These are phyloP conservation scores for Chamaecyparis obtusa DNA, from an alignment of 75 land plant genomes.

Conservation along the genomic window DNA sequence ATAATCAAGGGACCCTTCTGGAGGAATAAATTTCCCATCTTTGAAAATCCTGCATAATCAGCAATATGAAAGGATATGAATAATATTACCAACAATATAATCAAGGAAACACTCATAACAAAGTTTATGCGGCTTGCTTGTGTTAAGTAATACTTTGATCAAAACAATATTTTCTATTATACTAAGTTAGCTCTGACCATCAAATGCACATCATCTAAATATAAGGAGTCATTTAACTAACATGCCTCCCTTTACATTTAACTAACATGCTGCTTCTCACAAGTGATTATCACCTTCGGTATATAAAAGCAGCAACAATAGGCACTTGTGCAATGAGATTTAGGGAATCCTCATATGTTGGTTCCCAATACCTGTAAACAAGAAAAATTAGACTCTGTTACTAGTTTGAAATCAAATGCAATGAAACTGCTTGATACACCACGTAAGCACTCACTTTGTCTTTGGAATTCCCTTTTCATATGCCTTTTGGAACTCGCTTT, in stretches of 20 bases:
- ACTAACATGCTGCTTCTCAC: background rate
- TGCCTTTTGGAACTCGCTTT: constrained; percentile 94
- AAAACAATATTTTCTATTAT: background rate
- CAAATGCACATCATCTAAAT: background rate
- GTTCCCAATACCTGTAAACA: constrained; percentile 85
- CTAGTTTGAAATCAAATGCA: background rate
- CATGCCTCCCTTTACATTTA: background rate
- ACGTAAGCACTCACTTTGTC: constrained; percentile 56
- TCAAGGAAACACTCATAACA: background rate
- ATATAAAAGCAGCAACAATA: constrained; percentile 78
- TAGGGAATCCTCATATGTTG: constrained; percentile 87
- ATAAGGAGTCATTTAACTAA: background rate
- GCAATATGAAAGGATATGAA: background rate
- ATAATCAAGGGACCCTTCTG: constrained; percentile 79
- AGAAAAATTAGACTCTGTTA: background rate
- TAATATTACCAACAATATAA: background rate
- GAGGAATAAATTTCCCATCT: constrained; percentile 61
- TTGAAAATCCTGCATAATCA: constrained; percentile 66
- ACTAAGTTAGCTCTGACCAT: background rate
- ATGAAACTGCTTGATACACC: background rate
- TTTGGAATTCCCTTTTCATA: constrained; percentile 92
- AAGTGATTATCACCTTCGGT: constrained; percentile 59
- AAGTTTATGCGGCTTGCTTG: background rate
- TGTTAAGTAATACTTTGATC: background rate
- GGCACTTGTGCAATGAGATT: constrained; percentile 92